Conservation (phyloP, 2,329 filamentous ascomycete species). For the Zasmidium citrigriseum region DNA sequence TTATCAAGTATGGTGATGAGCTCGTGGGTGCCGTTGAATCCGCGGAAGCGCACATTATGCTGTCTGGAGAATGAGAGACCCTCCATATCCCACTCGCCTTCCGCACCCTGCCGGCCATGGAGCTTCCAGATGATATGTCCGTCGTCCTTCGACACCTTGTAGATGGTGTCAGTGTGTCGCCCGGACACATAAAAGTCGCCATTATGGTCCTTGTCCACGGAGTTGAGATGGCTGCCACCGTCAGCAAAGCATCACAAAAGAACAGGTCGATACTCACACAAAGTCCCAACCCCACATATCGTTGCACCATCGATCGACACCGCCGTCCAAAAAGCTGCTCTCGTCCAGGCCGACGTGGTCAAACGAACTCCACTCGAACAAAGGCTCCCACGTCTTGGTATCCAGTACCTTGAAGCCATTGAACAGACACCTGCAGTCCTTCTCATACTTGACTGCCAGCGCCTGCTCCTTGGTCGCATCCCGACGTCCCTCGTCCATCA, state of each 20-base stretch:
- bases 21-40: slow-evolving; percentile 43
- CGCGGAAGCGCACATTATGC: slow-evolving; percentile 48
- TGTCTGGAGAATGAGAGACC: slow-evolving; percentile 44
- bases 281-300: slow-evolving; percentile 17
- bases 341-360: slow-evolving; percentile 19
- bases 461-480: slow-evolving; percentile 12
- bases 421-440: slow-evolving; percentile 20
- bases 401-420: slow-evolving; percentile 39
- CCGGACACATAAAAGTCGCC: slow-evolving; percentile 57
- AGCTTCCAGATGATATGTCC: slow-evolving; percentile 55
- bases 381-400: slow-evolving; percentile 33
- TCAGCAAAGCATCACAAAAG: neutral
- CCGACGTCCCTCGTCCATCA: slow-evolving; percentile 12
- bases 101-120: neutral
- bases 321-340: slow-evolving; percentile 15
- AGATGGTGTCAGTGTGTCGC: slow-evolving; percentile 50
- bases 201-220: slow-evolving; percentile 36
- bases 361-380: slow-evolving; percentile 37
- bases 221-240: slow-evolving; percentile 22
- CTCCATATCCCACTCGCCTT: slow-evolving; percentile 6
- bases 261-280: neutral
- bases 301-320: slow-evolving; percentile 8
- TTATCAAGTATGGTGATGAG: slow-evolving; percentile 55
- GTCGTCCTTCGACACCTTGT: slow-evolving; percentile 48
- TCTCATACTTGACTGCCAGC: slow-evolving; percentile 8